Base-by-base conservation (phyloP, 2,329 filamentous ascomycete genomes). In the Aspergillus sp. region DNA sequence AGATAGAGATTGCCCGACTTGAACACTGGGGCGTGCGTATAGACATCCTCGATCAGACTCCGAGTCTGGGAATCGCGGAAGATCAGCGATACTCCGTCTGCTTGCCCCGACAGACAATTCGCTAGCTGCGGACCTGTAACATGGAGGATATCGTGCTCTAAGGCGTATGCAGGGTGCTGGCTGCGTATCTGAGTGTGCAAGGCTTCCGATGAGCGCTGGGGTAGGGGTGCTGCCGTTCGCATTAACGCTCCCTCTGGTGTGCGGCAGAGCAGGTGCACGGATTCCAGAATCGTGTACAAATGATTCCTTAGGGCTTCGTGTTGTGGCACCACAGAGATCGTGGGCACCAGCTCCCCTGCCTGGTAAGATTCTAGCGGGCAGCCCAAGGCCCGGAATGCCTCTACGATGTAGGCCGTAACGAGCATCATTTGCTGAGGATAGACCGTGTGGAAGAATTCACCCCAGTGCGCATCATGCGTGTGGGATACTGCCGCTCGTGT, bases 1-100 rank as follows among this genome's bases (percentile, higher is more conserved):
- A n/a, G n/a, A n/a, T n/a, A n/a, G n/a, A n/a, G 57, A 6, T 73
- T 43, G 4, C 10, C 10, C 11, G 24, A n/a, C 7, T 26, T 9
- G 32, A 33, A 30, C 14, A 10, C 14, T 26, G 45, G 41, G 26
- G 46, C 13, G 30, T 33, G 7, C 7, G 30, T 33, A 13, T 33
- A 33, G 30, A 33, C 7, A 8, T 33, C 30, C 7, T 7, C 13
- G 7, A 33, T 8, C 30, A 33, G 30, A 7, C 13, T 7, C 30
- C 30, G 30, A 13, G 7, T 33, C 30, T 33, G 30, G 30, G 30
- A 7, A 33, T 13, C 13, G 30, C 30, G 7, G 30, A 33, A 33
- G 30, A 33, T 7, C 13, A 7, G 7, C 30, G 7, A 13, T 33
- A 33, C 7, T 33, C 7, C 7, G 30, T 33, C 30, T 7, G 13